Conservation (phyloP, 176 grass and related monocot genomes). For the Juncus inflexus region DNA sequence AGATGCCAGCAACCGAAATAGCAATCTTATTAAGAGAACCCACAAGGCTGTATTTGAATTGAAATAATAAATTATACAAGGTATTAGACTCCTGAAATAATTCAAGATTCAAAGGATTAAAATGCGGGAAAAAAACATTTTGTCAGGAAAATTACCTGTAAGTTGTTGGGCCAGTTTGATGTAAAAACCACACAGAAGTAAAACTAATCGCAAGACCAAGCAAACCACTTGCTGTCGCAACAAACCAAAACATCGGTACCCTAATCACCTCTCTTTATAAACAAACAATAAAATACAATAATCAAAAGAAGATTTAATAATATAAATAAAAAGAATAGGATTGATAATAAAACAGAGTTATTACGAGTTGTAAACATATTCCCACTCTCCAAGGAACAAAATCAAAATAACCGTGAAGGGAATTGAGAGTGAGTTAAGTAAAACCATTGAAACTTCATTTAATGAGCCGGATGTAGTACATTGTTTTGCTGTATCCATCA, state of each 20-base stretch:
- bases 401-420: slow-evolving; percentile 68
- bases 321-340: not conserved
- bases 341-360: not conserved
- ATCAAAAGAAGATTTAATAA: not conserved
- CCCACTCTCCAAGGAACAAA: slow-evolving; percentile 63
- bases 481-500: slow-evolving; percentile 84
- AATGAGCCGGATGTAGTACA: slow-evolving; percentile 74
- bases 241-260: slow-evolving; percentile 83
- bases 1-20: slow-evolving; percentile 77
- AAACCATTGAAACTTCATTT: slow-evolving; percentile 88
- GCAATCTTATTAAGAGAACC: slow-evolving; percentile 93
- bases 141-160: slow-evolving; percentile 55
- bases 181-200: slow-evolving; percentile 86
- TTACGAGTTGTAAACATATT: slow-evolving; percentile 76
- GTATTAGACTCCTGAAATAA: not conserved
- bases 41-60: slow-evolving; percentile 44
- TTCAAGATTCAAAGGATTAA: not conserved
- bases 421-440: slow-evolving; percentile 76
- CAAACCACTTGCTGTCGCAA: slow-evolving; percentile 72
- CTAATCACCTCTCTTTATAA: slow-evolving; percentile 52
- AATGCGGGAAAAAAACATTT: not conserved
- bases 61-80: not conserved
- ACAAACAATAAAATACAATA: slow-evolving; percentile 10
- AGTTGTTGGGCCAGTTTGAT: slow-evolving; percentile 78
- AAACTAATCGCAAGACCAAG: slow-evolving; percentile 85